Evolutionary conservation across 1,284 basidiomycete species (phyloP), one percentile per base, ranked within the genome.

Genomic region (Fistulinella cinereoalba): DNA sequence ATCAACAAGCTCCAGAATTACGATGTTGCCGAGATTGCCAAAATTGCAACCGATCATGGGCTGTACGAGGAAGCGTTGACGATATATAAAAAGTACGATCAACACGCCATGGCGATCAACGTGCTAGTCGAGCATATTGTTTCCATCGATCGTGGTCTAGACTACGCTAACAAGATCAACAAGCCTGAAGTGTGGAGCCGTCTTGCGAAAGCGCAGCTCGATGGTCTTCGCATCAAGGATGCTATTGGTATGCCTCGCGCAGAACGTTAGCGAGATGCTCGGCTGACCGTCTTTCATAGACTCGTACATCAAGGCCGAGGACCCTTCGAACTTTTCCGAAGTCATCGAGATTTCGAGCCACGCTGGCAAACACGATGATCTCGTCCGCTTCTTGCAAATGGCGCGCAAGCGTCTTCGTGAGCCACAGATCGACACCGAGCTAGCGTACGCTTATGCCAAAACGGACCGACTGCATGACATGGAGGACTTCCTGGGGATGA

Each of bases 401-500:
- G 94, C 97, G n/a, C 87, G 97, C 68, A 99, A 97, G 76, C 85
- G 90, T 46, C 81, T 97, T 19, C 86, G 97, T 43, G 97, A 99
- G 71, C 97, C 97, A 41, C 94, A 86, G 75, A 96, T 99, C 61
- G 97, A 99, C 68, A 99, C 97, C 13, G 93, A 97, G 71, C 75
- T 98, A 31, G 94, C 94, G 9, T 95, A 97, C 63, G 91, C 94
- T 1, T 97, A 97, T 66, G 95, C 95, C 36, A 96, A 96, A 77
- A 97, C 95, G 1, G 95, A 97, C 66, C 85, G 94, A 50, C 73
- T 97, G 19, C 94, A 97, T 65, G 97, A 98, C 63, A 99, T 99
- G 97, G 97, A 99, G 65, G 97, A 99, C 74, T 99, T 99, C 82
- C 74, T 99, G 52, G 79, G 81, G 31, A 98, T 99, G 92, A 99